Conservation (phyloP, 148 eudicot species). For the Fagopyrum homotropicum region DNA sequence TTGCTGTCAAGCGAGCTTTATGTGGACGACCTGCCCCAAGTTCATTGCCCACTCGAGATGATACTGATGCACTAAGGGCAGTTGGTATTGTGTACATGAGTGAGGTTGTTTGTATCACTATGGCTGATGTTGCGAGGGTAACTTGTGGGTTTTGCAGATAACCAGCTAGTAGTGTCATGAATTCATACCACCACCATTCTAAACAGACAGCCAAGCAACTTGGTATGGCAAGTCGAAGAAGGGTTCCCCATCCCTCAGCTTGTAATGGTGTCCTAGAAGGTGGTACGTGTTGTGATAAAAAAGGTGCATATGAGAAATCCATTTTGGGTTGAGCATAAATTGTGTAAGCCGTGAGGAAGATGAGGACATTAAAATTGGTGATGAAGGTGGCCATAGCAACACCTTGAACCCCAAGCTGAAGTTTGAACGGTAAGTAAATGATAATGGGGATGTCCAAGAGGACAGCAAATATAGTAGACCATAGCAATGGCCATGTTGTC, state of each 20-base stretch:
- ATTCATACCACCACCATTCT: constrained; percentile 97
- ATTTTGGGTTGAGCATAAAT: constrained; percentile 27
- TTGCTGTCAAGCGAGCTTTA: constrained; percentile 57
- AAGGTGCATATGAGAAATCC: constrained; percentile 25
- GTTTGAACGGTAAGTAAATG: constrained; percentile 45
- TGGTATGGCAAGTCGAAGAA: constrained; percentile 62
- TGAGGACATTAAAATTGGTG: constrained; percentile 46
- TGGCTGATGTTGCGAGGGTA: constrained; percentile 70
- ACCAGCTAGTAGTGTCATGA: constrained; percentile 81
- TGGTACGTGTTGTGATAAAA: constrained; percentile 22
- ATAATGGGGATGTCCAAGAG: constrained; percentile 56
- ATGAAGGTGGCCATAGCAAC: constrained; percentile 56
- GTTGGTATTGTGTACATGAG: constrained; percentile 56
- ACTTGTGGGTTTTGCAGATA: constrained; percentile 59
- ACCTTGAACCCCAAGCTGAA: constrained; percentile 55
- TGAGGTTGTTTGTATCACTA: constrained; percentile 81
- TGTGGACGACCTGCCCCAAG: constrained; percentile 75
- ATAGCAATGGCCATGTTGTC: constrained; percentile 68
- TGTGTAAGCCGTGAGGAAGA: constrained; percentile 49
- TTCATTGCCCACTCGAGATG: constrained; percentile 69
- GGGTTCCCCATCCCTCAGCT: constrained; percentile 54
- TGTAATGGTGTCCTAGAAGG: constrained; percentile 22
- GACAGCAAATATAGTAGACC: constrained; percentile 56
- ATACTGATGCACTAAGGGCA: constrained; percentile 65
- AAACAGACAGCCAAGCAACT: constrained; percentile 72